These are phyloP conservation scores for Licmophora abbreviata DNA, from an alignment of 108 stramenopile genomes.

Conservation along the genomic window DNA sequence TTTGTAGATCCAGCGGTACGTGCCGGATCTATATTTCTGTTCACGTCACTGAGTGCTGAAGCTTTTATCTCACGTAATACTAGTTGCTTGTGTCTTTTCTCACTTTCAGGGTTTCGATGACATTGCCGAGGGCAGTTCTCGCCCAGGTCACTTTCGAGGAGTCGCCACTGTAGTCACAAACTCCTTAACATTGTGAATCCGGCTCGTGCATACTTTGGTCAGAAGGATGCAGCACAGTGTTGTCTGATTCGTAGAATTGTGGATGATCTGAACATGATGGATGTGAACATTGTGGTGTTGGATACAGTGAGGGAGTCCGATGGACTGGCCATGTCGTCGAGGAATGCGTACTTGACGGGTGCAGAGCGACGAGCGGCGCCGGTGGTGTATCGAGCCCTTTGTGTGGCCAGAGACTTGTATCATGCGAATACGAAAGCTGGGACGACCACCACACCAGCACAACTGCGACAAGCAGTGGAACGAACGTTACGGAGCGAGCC, in stretches of 20 bases:
- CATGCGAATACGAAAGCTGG: neutral
- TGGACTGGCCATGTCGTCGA: conserved; percentile 93
- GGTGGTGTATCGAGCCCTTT: conserved; percentile 68
- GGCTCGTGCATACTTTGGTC: conserved; percentile 91
- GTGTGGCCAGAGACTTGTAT: conserved; percentile 45
- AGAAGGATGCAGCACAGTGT: conserved; percentile 97
- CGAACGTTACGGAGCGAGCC: conserved; percentile 53
- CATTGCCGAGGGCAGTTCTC: conserved; percentile 65
- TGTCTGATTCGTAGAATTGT: conserved; percentile 77
- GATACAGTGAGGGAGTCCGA: conserved; percentile 84
- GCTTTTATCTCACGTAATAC: neutral
- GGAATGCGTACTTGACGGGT: conserved; percentile 88
- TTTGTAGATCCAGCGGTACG: conserved; percentile 57
- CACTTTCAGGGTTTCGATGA: conserved; percentile 60
- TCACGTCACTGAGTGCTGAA: neutral
- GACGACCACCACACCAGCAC: conserved; percentile 1
- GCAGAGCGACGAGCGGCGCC: conserved; percentile 78
- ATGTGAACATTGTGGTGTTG: conserved; percentile 53
- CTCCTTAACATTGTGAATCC: conserved; percentile 95
- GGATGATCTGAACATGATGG: conserved; percentile 87
- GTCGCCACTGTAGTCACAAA: conserved; percentile 98
- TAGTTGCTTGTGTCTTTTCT: neutral
- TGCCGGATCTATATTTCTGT: neutral
- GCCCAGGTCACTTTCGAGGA: conserved; percentile 94
- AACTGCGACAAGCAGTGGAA: conserved; percentile 25